These are phyloP conservation scores for Trichosporon faecale DNA, from an alignment of 1,284 basidiomycete genomes.

Conservation along the genomic window DNA sequence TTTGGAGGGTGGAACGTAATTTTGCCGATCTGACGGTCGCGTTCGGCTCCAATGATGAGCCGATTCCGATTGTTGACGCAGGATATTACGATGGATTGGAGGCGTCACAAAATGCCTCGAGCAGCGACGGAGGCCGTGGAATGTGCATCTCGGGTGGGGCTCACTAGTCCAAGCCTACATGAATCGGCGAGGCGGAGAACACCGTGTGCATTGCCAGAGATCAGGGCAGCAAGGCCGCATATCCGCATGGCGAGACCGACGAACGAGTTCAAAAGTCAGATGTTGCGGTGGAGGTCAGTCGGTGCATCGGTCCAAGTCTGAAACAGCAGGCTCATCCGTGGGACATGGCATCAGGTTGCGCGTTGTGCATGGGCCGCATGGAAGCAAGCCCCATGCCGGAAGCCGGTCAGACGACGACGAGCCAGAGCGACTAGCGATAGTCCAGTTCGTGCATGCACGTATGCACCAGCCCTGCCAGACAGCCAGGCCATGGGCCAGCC, in stretches of 20 bases:
- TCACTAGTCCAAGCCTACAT: background rate
- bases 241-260: background rate
- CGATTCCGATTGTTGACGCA: background rate
- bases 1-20: background rate
- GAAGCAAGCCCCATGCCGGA: background rate
- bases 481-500: no score
- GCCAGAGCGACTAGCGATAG: background rate
- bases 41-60: slow-evolving; percentile 1
- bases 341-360: background rate
- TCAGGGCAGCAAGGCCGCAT: background rate
- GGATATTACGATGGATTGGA: background rate
- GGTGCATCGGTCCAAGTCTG: background rate
- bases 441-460: background rate
- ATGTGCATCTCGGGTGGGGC: background rate
- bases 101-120: background rate
- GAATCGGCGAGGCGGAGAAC: background rate
- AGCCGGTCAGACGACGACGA: background rate
- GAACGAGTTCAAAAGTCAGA: no score
- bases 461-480: background rate
- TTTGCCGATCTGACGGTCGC: background rate
- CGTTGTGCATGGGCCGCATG: background rate
- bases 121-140: background rate
- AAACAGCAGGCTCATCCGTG: background rate
- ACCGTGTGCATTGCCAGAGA: background rate
- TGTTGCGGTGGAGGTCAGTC: background rate